Percentiles rank a stretch among this genome's conserved stretches.
Conservation (phyloP, 164 flowering plant genomes). For the Berberis vulgaris region DNA sequence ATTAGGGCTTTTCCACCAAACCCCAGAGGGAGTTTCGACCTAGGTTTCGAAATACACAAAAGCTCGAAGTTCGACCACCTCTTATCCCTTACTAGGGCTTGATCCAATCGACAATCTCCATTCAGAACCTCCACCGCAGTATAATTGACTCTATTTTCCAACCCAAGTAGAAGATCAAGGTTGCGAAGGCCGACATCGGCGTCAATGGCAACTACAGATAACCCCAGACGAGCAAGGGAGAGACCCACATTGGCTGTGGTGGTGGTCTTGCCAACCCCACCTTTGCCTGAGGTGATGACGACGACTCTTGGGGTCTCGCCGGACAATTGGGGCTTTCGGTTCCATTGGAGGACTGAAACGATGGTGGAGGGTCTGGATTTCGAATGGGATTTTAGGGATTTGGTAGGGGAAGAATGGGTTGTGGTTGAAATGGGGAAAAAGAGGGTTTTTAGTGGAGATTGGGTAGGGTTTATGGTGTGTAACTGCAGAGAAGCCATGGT, state of each 20-base stretch:
- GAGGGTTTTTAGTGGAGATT: slow-evolving; percentile 2
- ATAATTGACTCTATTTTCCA: slow-evolving; percentile 92
- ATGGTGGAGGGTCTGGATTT: slow-evolving; percentile 9
- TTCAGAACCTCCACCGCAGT: slow-evolving; percentile 87
- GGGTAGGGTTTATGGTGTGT: slow-evolving; percentile 11
- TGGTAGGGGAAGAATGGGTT: slow-evolving; percentile 6
- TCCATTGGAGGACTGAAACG: slow-evolving; percentile 65
- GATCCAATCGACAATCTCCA: slow-evolving; percentile 96
- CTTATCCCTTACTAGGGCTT: slow-evolving; percentile 84
- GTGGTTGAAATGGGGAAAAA: slow-evolving; percentile 6
- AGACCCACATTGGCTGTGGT: slow-evolving; percentile 93
- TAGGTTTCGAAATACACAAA: slow-evolving; percentile 87
- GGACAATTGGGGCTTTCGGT: slow-evolving; percentile 68
- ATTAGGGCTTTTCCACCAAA: slow-evolving; percentile 84
- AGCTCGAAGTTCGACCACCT: slow-evolving; percentile 90
- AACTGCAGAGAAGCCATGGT: slow-evolving; percentile 20
- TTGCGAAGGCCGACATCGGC: slow-evolving; percentile 96
- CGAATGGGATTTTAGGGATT: slow-evolving; percentile 13
- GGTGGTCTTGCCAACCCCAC: slow-evolving; percentile 98
- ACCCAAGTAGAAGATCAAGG: slow-evolving; percentile 88
- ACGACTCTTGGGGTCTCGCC: slow-evolving; percentile 87
- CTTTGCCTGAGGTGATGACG: slow-evolving; percentile 96
- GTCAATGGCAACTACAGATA: slow-evolving; percentile 92
- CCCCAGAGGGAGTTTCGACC: slow-evolving; percentile 81
- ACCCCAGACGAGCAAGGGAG: slow-evolving; percentile 87